phyloP scores from a whole-genome alignment of 257 asterid genomes.

The Capsicum pubescens region DNA sequence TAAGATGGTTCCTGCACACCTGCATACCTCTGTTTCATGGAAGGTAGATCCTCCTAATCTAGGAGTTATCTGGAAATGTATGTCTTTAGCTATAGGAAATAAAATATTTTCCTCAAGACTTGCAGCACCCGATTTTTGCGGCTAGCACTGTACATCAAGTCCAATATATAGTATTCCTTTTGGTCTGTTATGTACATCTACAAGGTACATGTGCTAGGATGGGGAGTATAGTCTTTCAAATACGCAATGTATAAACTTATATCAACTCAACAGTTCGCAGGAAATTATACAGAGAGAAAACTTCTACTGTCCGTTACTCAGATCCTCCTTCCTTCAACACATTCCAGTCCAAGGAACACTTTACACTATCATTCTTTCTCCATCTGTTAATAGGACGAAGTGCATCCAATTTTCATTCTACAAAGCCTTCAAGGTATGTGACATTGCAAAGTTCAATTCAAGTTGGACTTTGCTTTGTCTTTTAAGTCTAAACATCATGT shows the following conservation, averaged over 20 bases:
- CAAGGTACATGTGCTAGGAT: slow-evolving; percentile 23
- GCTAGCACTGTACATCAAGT: slow-evolving; percentile 22
- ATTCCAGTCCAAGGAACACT: neutral
- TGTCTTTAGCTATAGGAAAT: slow-evolving; percentile 20
- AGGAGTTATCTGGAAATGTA: slow-evolving; percentile 5
- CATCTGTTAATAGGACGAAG: neutral
- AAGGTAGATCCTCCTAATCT: slow-evolving; percentile 18
- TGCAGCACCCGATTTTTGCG: slow-evolving; percentile 5
- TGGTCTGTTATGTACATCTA: slow-evolving; percentile 17
- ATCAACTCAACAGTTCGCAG: slow-evolving; percentile 11
- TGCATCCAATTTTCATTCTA: slow-evolving; percentile 11
- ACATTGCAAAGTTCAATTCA: neutral
- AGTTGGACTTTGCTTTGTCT: neutral
- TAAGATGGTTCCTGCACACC: neutral
- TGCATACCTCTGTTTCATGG: slow-evolving; percentile 14
- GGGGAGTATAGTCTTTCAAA: slow-evolving; percentile 7
- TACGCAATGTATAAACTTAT: neutral
- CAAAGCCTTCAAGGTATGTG: neutral
- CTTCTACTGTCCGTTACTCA: neutral
- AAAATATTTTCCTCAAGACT: slow-evolving; percentile 18
- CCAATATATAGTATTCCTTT: slow-evolving; percentile 1
- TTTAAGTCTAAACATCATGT: neutral
- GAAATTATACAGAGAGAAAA: neutral
- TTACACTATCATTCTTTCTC: neutral
- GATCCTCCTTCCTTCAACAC: neutral